Conservation (phyloP, 352 stramenopile species). For the Globisporangium iwayamae region DNA sequence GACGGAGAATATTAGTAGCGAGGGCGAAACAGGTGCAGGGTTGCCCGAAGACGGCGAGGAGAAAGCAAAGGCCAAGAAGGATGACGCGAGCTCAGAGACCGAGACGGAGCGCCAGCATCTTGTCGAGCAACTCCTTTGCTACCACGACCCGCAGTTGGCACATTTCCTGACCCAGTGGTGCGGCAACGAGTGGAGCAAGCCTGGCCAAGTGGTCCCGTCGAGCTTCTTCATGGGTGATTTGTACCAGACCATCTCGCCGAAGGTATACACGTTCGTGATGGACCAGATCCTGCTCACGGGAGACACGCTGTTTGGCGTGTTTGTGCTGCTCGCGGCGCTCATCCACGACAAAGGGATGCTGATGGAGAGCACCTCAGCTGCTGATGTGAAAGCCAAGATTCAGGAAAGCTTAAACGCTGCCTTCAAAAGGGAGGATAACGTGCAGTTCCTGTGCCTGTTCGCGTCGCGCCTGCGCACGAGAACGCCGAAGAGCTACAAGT, state of each 20-base stretch:
- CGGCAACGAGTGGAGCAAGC: constrained; percentile 60
- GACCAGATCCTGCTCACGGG: constrained; percentile 75
- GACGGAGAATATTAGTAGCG: constrained; percentile 1
- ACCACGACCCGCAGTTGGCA: constrained; percentile 65
- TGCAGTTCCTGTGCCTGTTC: constrained; percentile 60
- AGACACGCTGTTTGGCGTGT: constrained; percentile 69
- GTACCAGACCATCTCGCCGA: constrained; percentile 58
- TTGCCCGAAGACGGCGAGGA: constrained; percentile 14
- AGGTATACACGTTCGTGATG: constrained; percentile 66
- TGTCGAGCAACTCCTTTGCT: constrained; percentile 66
- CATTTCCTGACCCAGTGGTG: constrained; percentile 75
- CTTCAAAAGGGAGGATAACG: constrained; percentile 34
- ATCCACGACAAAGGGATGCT: constrained; percentile 44
- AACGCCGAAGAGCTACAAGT: constrained; percentile 67
- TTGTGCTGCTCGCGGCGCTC: constrained; percentile 60
- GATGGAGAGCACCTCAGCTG: constrained; percentile 22
- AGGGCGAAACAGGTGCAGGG: neutral
- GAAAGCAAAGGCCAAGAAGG: constrained; percentile 29
- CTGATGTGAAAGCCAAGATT: constrained; percentile 42
- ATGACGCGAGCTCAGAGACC: neutral
- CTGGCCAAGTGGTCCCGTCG: constrained; percentile 43
- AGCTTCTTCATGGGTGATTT: constrained; percentile 65
- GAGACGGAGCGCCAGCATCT: constrained; percentile 54
- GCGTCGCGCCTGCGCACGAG: constrained; percentile 54
- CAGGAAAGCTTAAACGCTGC: constrained; percentile 30